Percentiles rank a stretch among this genome's conserved stretches.
Conservation (phyloP, 495 filamentous ascomycete species). For the Xylaria longipes region DNA sequence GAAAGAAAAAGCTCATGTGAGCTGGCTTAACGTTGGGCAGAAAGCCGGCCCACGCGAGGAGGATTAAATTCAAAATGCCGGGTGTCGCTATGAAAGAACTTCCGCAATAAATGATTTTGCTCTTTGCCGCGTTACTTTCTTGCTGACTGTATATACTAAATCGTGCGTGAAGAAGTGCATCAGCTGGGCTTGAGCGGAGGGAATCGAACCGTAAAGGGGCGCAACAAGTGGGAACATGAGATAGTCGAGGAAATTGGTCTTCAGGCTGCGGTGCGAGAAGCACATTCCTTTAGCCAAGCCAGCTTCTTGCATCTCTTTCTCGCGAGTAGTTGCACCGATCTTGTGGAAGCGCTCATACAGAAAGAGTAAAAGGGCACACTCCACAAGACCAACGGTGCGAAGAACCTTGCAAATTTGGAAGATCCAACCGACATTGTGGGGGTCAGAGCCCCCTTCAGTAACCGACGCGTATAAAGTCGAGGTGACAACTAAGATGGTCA, state of each 20-base stretch:
- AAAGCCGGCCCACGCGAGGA: slow-evolving; percentile 16
- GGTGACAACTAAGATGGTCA: slow-evolving; percentile 64
- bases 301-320: slow-evolving; percentile 68
- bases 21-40: slow-evolving; percentile 7
- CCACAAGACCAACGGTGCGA: slow-evolving; percentile 62
- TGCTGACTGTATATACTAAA: slow-evolving; percentile 70
- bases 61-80: slow-evolving; percentile 23
- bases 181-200: slow-evolving; percentile 66
- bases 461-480: slow-evolving; percentile 62
- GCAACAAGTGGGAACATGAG: slow-evolving; percentile 66
- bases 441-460: slow-evolving; percentile 51
- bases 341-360: slow-evolving; percentile 69
- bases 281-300: slow-evolving; percentile 64
- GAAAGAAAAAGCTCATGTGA: slow-evolving; percentile 31
- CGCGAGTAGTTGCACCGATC: slow-evolving; percentile 60
- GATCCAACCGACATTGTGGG: slow-evolving; percentile 58
- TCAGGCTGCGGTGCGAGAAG: slow-evolving; percentile 60
- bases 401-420: slow-evolving; percentile 63
- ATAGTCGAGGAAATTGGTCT: slow-evolving; percentile 61
- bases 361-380: slow-evolving; percentile 63
- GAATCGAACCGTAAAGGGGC: slow-evolving; percentile 66
- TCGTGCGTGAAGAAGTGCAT: slow-evolving; percentile 71
- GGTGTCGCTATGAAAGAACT: slow-evolving; percentile 48
- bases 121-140: slow-evolving; percentile 61
- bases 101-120: slow-evolving; percentile 51